phyloP scores from a whole-genome alignment of 2,329 filamentous ascomycete species.

The Leptographium galeiforme region DNA sequence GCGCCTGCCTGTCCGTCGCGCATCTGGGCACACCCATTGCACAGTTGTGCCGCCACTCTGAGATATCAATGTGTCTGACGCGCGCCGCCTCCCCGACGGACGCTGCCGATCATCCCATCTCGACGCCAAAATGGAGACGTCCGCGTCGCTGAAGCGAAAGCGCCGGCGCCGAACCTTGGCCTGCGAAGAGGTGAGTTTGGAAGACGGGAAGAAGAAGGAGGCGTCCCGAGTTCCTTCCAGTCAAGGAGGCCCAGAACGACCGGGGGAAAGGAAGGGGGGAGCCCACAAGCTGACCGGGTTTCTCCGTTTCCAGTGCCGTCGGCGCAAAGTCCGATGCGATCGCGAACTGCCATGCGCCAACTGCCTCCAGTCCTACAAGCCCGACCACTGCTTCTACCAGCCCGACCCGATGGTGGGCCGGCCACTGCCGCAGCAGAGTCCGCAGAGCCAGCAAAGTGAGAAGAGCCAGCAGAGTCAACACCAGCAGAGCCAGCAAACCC shows the following conservation, averaged over 20 bases:
- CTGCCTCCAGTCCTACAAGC: slow-evolving; percentile 21
- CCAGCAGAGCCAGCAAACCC: no score
- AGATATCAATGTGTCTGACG: not conserved
- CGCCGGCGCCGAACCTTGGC: slow-evolving; percentile 18
- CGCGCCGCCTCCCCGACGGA: not conserved
- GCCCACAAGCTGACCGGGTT: not conserved
- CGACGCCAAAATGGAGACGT: not conserved
- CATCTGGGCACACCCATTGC: no score
- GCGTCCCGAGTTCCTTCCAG: no score
- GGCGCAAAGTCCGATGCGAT: slow-evolving; percentile 31
- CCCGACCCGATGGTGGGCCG: slow-evolving; percentile 9
- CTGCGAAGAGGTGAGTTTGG: slow-evolving; percentile 20
- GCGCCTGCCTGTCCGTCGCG: no score
- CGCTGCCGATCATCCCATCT: no score
- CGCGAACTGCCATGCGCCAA: slow-evolving; percentile 26
- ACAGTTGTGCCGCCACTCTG: no score
- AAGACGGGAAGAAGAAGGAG: not conserved
- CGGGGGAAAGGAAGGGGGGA: no score
- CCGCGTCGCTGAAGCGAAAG: slow-evolving; percentile 9
- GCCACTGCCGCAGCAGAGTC: slow-evolving; percentile 2
- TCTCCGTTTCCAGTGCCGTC: slow-evolving; percentile 19
- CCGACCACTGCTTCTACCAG: slow-evolving; percentile 11
- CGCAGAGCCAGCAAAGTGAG: not conserved
- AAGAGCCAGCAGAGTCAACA: not conserved
- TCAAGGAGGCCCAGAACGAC: no score